phyloP scores from a whole-genome alignment of 176 grass and related monocot species.

The Bromus sterilis region DNA sequence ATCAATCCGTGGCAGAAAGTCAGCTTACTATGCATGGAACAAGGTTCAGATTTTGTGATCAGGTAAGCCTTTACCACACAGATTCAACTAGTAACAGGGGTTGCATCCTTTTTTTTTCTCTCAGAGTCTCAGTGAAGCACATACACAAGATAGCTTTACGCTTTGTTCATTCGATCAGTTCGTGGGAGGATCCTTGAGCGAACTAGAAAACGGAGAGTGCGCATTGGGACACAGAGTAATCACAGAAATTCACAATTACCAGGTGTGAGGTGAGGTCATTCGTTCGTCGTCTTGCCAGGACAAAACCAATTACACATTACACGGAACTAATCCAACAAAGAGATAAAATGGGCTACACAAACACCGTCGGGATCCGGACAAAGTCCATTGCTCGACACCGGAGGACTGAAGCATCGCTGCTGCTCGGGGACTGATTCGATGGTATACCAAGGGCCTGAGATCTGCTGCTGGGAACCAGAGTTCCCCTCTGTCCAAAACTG shows the following conservation, averaged over 20 bases:
- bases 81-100: not conserved
- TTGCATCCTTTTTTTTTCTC: not conserved
- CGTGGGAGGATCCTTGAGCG: not conserved
- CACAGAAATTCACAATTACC: constrained; percentile 55
- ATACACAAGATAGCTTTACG: not conserved
- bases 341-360: constrained; percentile 29
- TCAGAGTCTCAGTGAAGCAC: not conserved
- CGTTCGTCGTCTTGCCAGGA: not conserved
- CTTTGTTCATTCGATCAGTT: not conserved
- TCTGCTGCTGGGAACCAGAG: constrained; percentile 11
- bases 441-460: constrained; percentile 3
- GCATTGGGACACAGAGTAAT: not conserved
- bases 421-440: not conserved
- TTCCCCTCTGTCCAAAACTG: constrained; percentile 40
- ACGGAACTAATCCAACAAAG: constrained; percentile 34
- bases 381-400: constrained; percentile 11
- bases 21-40: not conserved
- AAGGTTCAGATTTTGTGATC: not conserved
- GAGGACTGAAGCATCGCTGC: not conserved
- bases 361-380: constrained; percentile 14
- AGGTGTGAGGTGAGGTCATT: constrained; percentile 7
- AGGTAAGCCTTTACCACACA: not conserved
- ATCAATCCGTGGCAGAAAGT: not conserved
- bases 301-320: constrained; percentile 32
- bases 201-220: not conserved